Evolutionary conservation across 2,329 filamentous ascomycete genomes (phyloP).

Genomic region (Colletotrichum endophyticum): DNA sequence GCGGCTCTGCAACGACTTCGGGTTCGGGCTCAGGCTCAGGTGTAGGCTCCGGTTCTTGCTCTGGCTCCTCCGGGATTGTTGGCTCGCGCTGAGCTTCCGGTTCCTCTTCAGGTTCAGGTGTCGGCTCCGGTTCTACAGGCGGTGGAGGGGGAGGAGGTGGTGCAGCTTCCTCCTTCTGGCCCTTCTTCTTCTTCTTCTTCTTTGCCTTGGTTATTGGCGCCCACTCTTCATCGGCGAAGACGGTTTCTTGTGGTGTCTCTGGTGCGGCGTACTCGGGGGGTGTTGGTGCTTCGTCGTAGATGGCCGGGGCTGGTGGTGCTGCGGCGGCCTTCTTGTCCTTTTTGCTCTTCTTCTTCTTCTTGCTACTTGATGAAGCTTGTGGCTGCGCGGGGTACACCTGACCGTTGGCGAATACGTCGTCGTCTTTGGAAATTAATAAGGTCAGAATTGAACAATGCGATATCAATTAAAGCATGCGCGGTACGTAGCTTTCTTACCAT

Average conservation of each 20-base stretch:
- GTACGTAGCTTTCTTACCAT: constrained; percentile 2
- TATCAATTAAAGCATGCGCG: not conserved
- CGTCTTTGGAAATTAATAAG: not conserved
- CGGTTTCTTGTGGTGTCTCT: not conserved
- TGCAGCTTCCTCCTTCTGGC: not conserved
- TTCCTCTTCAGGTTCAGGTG: not conserved
- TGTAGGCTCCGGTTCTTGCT: not conserved
- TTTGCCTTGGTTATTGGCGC: constrained; percentile 9
- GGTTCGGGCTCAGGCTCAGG: not conserved
- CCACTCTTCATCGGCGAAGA: constrained; percentile 15
- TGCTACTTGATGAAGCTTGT: not conserved
- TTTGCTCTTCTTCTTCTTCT: constrained; percentile 25
- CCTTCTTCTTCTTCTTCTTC: constrained; percentile 19
- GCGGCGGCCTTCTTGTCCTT: constrained; percentile 15
- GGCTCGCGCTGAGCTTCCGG: not conserved
- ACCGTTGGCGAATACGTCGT: constrained; percentile 13
- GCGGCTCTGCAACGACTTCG: not conserved
- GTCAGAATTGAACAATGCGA: not conserved
- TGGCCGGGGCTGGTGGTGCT: not conserved
- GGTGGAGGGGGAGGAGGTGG: not conserved
- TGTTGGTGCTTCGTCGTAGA: not conserved
- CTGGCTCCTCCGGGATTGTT: not conserved
- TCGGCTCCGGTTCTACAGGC: not conserved
- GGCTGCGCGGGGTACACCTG: constrained; percentile 9
- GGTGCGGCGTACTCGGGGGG: not conserved